Base-by-base conservation (phyloP, 1,139 yeast genomes). In the Blastobotrys raffinosifermentans region DNA sequence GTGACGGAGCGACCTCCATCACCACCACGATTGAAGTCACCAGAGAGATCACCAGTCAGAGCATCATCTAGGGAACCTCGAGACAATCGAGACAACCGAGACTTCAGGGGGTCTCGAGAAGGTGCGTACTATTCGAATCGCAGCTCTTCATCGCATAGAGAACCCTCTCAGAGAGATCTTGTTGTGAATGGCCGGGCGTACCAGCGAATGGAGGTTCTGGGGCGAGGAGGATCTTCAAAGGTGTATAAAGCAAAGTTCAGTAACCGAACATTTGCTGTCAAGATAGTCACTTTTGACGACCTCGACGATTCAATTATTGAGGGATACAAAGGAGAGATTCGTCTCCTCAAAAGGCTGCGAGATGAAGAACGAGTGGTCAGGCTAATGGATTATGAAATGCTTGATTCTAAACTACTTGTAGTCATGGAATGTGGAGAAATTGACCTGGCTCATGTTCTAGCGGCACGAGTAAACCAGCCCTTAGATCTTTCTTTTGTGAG, bases 361-460 rank as follows among this genome's bases (percentile, higher is more conserved):
- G 66, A 73, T 35, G 76, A 79, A 39, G 73, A 73, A 19, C 66
- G 96, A 40, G 96, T 91, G 3, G 95, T 93, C 3, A 73, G 74
- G 49, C 66, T 91, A 33, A 64, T 82, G 31, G 96, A 87, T 54
- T 76, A 80, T 56, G 81, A 82, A 21, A 67, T 86, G 49, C 72
- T 73, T 1, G 76, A 74, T 26, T 77, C 81, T 0, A 70, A 79
- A 2, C 70, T 89, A 21, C 72, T 73, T 50, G 64, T 89, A 45
- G 84, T 91, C 1, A 86, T 91, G 96, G 98, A 91, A 60, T 84
- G 94, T 54, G 98, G 98, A 16, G 96, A 91, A 49, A 74, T 83
- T 38, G 98, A 91, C 57, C 63, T 91, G 26, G 93, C 96, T 0
- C 87, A 79, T 51, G 89, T 89, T 8, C 67, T 91, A 39, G 75